A percentile compares a stretch with the other conserved stretches of the same genome.
Conservation (phyloP, 768 basidiomycete genomes). For the Lentinula lateritia region DNA sequence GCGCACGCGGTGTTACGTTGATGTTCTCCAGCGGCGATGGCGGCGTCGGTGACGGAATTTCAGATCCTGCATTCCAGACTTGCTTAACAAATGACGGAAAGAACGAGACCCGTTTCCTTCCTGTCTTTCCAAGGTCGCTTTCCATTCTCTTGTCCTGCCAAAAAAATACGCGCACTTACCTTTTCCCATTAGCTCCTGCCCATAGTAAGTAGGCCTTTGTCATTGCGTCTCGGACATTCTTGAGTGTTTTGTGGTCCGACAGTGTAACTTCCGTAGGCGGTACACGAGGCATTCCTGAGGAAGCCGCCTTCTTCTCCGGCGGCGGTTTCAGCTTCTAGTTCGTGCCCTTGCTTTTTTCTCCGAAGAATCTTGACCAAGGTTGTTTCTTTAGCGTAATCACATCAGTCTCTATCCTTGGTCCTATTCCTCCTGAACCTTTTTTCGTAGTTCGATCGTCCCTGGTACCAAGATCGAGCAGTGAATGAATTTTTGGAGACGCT, state of each 20-base stretch:
- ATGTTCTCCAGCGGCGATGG: constrained; percentile 48
- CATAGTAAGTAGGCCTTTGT: constrained; percentile 42
- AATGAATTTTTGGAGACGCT: constrained; percentile 37
- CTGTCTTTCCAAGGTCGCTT: constrained; percentile 32
- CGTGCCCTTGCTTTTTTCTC: constrained; percentile 13
- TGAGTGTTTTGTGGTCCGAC: background rate
- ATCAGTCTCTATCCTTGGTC: background rate
- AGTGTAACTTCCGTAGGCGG: constrained; percentile 67
- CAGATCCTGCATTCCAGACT: constrained; percentile 30
- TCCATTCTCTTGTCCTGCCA: background rate
- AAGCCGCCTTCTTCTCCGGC: constrained; percentile 55
- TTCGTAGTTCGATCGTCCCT: constrained; percentile 45
- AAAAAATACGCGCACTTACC: background rate
- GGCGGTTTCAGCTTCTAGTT: constrained; percentile 71
- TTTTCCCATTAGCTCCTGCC: constrained; percentile 25
- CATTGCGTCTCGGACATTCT: background rate
- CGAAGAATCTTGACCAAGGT: background rate
- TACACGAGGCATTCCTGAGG: constrained; percentile 55
- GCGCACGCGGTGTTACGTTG: constrained; percentile 45
- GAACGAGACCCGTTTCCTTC: constrained; percentile 34
- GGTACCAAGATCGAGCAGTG: constrained; percentile 46
- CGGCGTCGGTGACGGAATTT: constrained; percentile 47
- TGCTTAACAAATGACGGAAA: constrained; percentile 45
- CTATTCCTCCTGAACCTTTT: background rate
- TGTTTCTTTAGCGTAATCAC: background rate